Evolutionary conservation across 768 basidiomycete genomes (phyloP), one percentile per base, ranked within the genome.

Genomic region (Mycena chlorophos): DNA sequence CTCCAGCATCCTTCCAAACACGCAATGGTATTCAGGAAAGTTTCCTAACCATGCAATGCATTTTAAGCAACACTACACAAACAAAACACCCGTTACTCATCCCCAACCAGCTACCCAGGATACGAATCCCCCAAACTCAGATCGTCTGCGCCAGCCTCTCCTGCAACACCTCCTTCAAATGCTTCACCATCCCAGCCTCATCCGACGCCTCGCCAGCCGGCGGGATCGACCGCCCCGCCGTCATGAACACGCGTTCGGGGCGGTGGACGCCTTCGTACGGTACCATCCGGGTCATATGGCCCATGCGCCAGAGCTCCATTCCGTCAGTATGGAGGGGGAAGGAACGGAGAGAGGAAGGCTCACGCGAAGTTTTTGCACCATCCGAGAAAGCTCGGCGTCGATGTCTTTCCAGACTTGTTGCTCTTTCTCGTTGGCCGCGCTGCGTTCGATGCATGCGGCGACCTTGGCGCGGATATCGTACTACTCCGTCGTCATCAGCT

Each of bases 281-380:
- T 29, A 34, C 19, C 48, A 49, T 49, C 10, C 48, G 48, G 22
- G 48, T 17, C 48, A 49, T 49, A 20, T 49, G 48, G 27, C 48
- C 48, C 48, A 49, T 49, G 30, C 48, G 48, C 48, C 48, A 49
- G 22, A 49, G 30, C 29, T 49, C 3, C 14, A 29, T n/a, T n/a
- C n/a, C n/a, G n/a, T n/a, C n/a, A 29, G 17, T 13, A 31, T 29
- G 13, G 22, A 29, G 6, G 20, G 30, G n/a, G 27, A 16, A 49
- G 17, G 22, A 25, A 49, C 31, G 22, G 22, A n/a, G 23, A 31
- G 20, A n/a, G n/a, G 19, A 31, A 49, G 31, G 22, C 48, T 4
- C 31, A 49, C 48, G 27, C 48, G 48, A 31, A 49, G 48, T 30
- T 49, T 31, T 49, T 49, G 48, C 27, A 49, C 48, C 48, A 49